A percentile compares a stretch with the other conserved stretches of the same genome.
phyloP scores from a whole-genome alignment of 176 grass and related monocot species.

The Aegilops umbellulata region DNA sequence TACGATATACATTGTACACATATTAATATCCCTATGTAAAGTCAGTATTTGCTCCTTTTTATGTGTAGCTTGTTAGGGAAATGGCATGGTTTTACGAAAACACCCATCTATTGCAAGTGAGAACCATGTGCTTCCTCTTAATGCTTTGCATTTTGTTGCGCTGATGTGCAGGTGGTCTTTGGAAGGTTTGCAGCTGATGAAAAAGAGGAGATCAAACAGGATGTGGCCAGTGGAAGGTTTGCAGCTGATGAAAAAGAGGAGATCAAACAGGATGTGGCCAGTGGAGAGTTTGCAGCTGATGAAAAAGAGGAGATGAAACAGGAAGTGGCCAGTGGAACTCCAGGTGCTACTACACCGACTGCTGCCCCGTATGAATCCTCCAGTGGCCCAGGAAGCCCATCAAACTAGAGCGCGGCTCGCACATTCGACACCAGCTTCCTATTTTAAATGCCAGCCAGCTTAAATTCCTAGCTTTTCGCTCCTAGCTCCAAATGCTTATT shows the following conservation, averaged over 20 bases:
- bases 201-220: slow-evolving; percentile 27
- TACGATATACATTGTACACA: not conserved
- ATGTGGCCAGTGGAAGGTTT: slow-evolving; percentile 56
- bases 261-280: slow-evolving; percentile 29
- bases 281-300: slow-evolving; percentile 47
- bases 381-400: slow-evolving; percentile 37
- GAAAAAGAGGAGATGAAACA: slow-evolving; percentile 24
- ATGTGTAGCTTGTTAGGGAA: not conserved
- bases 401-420: slow-evolving; percentile 15
- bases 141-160: not conserved
- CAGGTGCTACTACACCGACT: slow-evolving; percentile 8
- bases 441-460: not conserved
- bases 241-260: slow-evolving; percentile 39
- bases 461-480: not conserved
- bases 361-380: slow-evolving; percentile 36
- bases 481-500: not conserved
- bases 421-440: slow-evolving; percentile 6
- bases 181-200: slow-evolving; percentile 47
- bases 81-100: not conserved
- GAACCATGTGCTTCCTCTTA: not conserved
- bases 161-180: slow-evolving; percentile 52
- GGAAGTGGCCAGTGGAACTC: not conserved
- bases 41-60: not conserved
- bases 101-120: not conserved
- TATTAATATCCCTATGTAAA: not conserved